Evolutionary conservation across 2,329 filamentous ascomycete genomes (phyloP).

Genomic region (Tricladium varicosporioides): DNA sequence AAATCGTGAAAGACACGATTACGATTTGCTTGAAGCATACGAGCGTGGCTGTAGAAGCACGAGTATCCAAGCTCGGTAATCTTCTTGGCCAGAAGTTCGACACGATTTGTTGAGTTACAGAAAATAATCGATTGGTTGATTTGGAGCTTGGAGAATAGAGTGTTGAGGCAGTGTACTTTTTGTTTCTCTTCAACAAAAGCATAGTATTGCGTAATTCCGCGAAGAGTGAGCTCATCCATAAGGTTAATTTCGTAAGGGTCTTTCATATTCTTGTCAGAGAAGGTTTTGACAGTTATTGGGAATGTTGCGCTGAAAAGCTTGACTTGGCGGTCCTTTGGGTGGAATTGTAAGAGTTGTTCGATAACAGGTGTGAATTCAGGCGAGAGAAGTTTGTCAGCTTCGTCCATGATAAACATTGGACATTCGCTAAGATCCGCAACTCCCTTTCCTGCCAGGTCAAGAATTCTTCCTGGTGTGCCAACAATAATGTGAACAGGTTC

Average conservation of each 20-base stretch:
- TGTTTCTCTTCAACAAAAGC: slow-evolving; percentile 99
- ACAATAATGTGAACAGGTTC: slow-evolving; percentile 97
- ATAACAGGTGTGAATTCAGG: slow-evolving; percentile 97
- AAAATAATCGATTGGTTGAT: slow-evolving; percentile 99
- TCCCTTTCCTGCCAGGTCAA: slow-evolving; percentile 93
- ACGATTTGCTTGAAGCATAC: slow-evolving; percentile 94
- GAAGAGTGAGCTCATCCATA: slow-evolving; percentile 97
- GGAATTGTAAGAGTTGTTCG: slow-evolving; percentile 91
- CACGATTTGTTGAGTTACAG: slow-evolving; percentile 98
- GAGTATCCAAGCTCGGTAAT: slow-evolving; percentile 99
- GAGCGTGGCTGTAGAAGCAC: slow-evolving; percentile 98
- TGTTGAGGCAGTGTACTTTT: slow-evolving; percentile 98
- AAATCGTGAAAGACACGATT: slow-evolving; percentile 99
- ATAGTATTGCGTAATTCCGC: slow-evolving; percentile 98
- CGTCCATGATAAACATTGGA: slow-evolving; percentile 98
- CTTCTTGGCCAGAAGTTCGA: slow-evolving; percentile 96
- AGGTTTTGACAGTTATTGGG: slow-evolving; percentile 93
- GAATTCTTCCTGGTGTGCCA: slow-evolving; percentile 91
- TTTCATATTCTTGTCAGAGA: slow-evolving; percentile 97
- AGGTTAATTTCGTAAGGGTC: slow-evolving; percentile 98
- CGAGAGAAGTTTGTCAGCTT: slow-evolving; percentile 96
- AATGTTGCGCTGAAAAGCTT: slow-evolving; percentile 99
- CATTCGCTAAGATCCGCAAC: slow-evolving; percentile 96
- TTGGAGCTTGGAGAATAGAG: slow-evolving; percentile 96
- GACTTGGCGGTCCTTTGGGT: slow-evolving; percentile 95